phyloP scores from a whole-genome alignment of 805 yeast species.

The Priceomyces castillae region DNA sequence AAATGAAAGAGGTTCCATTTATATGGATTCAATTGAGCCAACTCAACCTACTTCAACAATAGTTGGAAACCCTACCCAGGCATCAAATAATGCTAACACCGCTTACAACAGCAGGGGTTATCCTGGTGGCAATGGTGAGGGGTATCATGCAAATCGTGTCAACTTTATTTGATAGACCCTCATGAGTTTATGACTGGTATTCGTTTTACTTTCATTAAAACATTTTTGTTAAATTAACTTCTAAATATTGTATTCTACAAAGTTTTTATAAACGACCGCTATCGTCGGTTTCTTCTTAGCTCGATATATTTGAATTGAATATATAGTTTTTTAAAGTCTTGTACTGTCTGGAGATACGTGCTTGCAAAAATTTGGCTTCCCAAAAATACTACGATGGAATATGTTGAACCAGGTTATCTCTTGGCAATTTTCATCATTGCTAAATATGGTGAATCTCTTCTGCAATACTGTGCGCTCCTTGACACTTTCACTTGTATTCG shows the following conservation, averaged over 20 bases:
- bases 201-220: neutral
- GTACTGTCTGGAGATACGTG: neutral
- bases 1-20: slow-evolving; percentile 26
- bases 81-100: slow-evolving; percentile 21
- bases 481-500: too few relatives aligned
- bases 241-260: slow-evolving; percentile 2
- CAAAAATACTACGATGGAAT: slow-evolving; percentile 50
- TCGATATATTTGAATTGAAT: neutral
- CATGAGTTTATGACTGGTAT: neutral
- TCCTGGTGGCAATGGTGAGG: neutral
- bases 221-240: slow-evolving; percentile 2
- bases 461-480: too few relatives aligned
- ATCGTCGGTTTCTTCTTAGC: neutral
- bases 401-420: slow-evolving; percentile 53
- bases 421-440: slow-evolving; percentile 36
- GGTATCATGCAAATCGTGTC: slow-evolving; percentile 6
- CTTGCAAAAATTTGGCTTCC: slow-evolving; percentile 40
- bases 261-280: neutral
- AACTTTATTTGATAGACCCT: slow-evolving; percentile 6
- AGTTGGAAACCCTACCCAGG: slow-evolving; percentile 37
- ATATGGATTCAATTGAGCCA: slow-evolving; percentile 31
- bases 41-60: slow-evolving; percentile 45
- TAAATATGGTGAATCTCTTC: slow-evolving; percentile 11
- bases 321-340: neutral
- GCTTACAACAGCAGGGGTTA: slow-evolving; percentile 11